Conservation (phyloP, 2,329 filamentous ascomycete genomes). For the Fusarium virguliforme region DNA sequence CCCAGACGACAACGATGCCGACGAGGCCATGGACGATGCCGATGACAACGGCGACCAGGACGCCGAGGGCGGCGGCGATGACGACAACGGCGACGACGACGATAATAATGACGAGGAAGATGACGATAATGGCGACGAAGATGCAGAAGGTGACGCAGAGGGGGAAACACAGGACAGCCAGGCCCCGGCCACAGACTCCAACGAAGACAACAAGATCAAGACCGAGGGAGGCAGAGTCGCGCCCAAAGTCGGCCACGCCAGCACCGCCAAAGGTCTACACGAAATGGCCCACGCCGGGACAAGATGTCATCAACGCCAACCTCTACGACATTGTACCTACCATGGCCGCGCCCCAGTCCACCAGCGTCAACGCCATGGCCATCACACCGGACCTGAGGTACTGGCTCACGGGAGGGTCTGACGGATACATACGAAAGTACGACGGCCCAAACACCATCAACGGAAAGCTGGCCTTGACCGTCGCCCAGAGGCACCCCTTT, state of each 20-base stretch:
- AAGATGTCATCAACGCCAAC: conserved; percentile 83
- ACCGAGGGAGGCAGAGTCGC: conserved; percentile 54
- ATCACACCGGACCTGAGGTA: conserved; percentile 95
- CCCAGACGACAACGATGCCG: conserved; percentile 62
- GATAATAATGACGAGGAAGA: conserved; percentile 59
- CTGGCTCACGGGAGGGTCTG: conserved; percentile 93
- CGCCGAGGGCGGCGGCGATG: conserved; percentile 50
- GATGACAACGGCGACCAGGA: conserved; percentile 60
- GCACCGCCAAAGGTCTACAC: conserved; percentile 43
- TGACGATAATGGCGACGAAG: conserved; percentile 57
- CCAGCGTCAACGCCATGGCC: conserved; percentile 93
- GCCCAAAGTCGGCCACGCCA: conserved; percentile 52
- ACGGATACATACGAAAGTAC: conserved; percentile 97
- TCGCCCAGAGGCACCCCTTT: conserved; percentile 95
- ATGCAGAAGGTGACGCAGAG: conserved; percentile 57
- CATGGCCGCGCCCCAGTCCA: conserved; percentile 95
- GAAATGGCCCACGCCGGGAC: conserved; percentile 75
- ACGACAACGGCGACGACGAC: conserved; percentile 54
- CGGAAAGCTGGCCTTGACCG: conserved; percentile 91
- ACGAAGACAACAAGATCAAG: conserved; percentile 58
- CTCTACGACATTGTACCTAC: conserved; percentile 97
- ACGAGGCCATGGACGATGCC: conserved; percentile 72
- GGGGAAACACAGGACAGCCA: conserved; percentile 58
- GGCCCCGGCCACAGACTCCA: conserved; percentile 45
- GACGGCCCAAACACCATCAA: conserved; percentile 97